phyloP scores from a whole-genome alignment of 2,329 filamentous ascomycete species.

The Alternaria ventricosa region DNA sequence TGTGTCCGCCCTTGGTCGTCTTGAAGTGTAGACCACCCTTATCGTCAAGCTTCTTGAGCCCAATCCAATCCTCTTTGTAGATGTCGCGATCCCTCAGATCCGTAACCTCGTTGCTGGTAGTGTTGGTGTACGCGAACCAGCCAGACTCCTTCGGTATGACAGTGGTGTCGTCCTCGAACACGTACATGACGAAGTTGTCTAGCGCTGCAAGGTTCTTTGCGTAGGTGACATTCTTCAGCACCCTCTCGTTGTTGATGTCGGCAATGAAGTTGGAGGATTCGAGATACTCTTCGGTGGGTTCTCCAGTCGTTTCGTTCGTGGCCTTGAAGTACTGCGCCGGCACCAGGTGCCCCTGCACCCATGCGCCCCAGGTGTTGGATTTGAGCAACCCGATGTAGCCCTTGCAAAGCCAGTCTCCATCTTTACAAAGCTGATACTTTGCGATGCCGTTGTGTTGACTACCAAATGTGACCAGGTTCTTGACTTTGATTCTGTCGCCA shows the following conservation, averaged over 20 bases:
- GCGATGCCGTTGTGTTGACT: conserved; percentile 92
- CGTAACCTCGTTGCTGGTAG: conserved; percentile 66
- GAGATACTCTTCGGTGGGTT: conserved; percentile 69
- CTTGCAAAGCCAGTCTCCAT: conserved; percentile 79
- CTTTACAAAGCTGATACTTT: conserved; percentile 76
- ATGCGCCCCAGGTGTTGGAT: conserved; percentile 78
- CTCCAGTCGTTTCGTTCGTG: conserved; percentile 63
- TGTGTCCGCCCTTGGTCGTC: conserved; percentile 78
- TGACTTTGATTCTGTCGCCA: conserved; percentile 71
- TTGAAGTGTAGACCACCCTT: conserved; percentile 80
- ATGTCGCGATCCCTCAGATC: conserved; percentile 72
- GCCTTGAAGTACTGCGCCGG: conserved; percentile 96
- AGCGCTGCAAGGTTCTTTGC: conserved; percentile 71
- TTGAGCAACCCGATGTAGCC: conserved; percentile 79
- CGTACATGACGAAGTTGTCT: conserved; percentile 83
- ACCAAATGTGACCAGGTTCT: conserved; percentile 85
- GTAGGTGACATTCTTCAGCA: conserved; percentile 75
- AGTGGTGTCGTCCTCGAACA: conserved; percentile 85
- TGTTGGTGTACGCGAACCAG: conserved; percentile 84
- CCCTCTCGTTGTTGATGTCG: conserved; percentile 93
- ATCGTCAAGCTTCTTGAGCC: conserved; percentile 77
- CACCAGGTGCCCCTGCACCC: conserved; percentile 80
- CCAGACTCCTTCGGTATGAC: conserved; percentile 88
- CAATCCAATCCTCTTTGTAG: conserved; percentile 94
- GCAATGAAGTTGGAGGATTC: conserved; percentile 85